Evolutionary conservation across 176 grass and related monocot species (phyloP), one percentile per base, ranked within the genome.

Genomic region (Otatea glauca): DNA sequence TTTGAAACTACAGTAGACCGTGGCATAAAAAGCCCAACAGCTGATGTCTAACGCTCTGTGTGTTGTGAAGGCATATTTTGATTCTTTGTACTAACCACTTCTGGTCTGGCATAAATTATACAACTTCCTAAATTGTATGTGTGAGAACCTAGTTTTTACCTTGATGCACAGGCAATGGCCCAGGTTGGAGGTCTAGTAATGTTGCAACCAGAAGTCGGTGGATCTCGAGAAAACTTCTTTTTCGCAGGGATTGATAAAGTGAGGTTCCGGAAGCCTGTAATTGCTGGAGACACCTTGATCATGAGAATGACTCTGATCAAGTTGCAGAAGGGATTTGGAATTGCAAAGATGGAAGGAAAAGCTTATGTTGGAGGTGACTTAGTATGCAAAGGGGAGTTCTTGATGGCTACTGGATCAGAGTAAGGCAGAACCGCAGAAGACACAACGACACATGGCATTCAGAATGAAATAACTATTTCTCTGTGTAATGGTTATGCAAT

Each of bases 311-410:
- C 93, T 17, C 78, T 96, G 49, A 86, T 86, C 44, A 99, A 99
- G 82, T 80, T 91, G 27, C 93, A 99, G 86, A 99, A 94, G 75
- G 92, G 66, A 45, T 96, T 94, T 81, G 96, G 96, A 80, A 88
- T 98, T 13, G 96, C 96, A 54, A 98, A 95, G 84, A 94, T 96
- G 93, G 91, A 98, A 76, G 96, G 96, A 75, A 98, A 98, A 81
- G 93, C 96, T 41, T 98, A 95, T 78, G 96, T 98, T 56, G 54
- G 50, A 53, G 50, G 50, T 6, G 50, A 53, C 17, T 16, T 53
- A 53, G 50, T 18, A 53, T 53, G 50, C 17, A 16, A 53, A 16
- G 50, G 16, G 15, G 50, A 53, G 50, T 53, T 53, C 16, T 53
- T 53, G 50, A 53, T 18, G 50, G 50, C 50, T 53, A 53, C 50